These are phyloP conservation scores for Penicillium riverlandense DNA, from an alignment of 495 filamentous ascomycete genomes.

Conservation along the genomic window DNA sequence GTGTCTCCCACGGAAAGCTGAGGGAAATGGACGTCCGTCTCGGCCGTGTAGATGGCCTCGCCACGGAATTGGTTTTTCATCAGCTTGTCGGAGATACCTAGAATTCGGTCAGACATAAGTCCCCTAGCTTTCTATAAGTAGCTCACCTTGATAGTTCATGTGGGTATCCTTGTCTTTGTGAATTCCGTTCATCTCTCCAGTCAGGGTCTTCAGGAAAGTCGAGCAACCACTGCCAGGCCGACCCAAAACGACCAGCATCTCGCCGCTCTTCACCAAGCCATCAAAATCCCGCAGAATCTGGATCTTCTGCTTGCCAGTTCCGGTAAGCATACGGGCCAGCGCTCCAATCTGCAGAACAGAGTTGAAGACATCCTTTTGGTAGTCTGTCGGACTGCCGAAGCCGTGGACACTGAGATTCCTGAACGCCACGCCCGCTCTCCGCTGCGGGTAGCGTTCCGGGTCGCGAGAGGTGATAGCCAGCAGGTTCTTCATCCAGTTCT, in stretches of 20 bases:
- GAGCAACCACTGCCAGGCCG: constrained; percentile 67
- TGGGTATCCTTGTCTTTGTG: constrained; percentile 51
- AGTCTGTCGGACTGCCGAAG: constrained; percentile 69
- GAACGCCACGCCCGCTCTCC: constrained; percentile 41
- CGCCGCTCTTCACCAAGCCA: constrained; percentile 64
- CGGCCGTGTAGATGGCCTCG: constrained; percentile 58
- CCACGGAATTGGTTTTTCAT: constrained; percentile 62
- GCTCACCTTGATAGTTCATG: constrained; percentile 66
- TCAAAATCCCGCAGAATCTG: constrained; percentile 68
- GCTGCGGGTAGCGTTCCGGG: constrained; percentile 36
- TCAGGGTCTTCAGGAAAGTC: constrained; percentile 67
- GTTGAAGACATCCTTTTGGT: constrained; percentile 75
- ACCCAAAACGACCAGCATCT: constrained; percentile 76
- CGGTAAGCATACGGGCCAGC: constrained; percentile 33
- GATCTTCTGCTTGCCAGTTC: constrained; percentile 49
- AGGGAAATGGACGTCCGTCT: constrained; percentile 63
- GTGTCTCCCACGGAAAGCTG: constrained; percentile 62
- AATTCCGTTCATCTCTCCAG: constrained; percentile 67
- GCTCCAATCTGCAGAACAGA: constrained; percentile 50
- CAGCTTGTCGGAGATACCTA: constrained; percentile 60
- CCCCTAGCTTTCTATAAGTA: neutral
- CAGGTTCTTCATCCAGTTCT: constrained; percentile 46
- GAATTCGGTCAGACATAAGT: constrained; percentile 49
- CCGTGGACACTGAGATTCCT: constrained; percentile 69
- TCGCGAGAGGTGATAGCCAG: constrained; percentile 41